A percentile compares a stretch with the other conserved stretches of the same genome.
phyloP scores from a whole-genome alignment of 495 filamentous ascomycete genomes.

The Xylaria sp. region DNA sequence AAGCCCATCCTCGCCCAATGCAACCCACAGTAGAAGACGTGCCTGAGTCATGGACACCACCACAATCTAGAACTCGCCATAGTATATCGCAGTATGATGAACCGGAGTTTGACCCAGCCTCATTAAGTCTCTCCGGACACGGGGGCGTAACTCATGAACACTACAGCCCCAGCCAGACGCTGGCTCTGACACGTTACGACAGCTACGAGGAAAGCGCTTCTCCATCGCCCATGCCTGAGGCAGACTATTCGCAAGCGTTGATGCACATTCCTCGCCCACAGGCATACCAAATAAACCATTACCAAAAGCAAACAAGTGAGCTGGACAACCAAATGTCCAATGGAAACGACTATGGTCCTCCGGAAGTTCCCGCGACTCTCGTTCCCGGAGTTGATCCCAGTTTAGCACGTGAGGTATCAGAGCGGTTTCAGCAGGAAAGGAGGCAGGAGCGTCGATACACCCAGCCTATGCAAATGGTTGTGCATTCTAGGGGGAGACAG shows the following conservation, averaged over 20 bases:
- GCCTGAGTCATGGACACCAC: slow-evolving; percentile 54
- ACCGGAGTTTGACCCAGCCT: slow-evolving; percentile 49
- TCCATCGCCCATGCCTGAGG: slow-evolving; percentile 31
- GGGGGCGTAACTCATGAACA: slow-evolving; percentile 46
- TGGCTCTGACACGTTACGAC: slow-evolving; percentile 36
- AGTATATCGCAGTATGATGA: slow-evolving; percentile 50
- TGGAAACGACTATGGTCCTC: slow-evolving; percentile 45
- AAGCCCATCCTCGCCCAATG: slow-evolving; percentile 59
- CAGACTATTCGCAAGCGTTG: slow-evolving; percentile 42
- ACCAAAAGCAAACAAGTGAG: slow-evolving; percentile 41
- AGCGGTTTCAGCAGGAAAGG: slow-evolving; percentile 57
- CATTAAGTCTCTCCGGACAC: slow-evolving; percentile 52
- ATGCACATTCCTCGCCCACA: slow-evolving; percentile 37
- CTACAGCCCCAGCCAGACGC: slow-evolving; percentile 34
- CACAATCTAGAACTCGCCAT: slow-evolving; percentile 54
- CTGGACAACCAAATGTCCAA: slow-evolving; percentile 38
- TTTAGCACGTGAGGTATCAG: slow-evolving; percentile 63
- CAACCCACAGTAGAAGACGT: slow-evolving; percentile 75
- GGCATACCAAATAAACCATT: slow-evolving; percentile 31
- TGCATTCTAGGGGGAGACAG: slow-evolving; percentile 49
- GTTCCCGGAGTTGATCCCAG: slow-evolving; percentile 72
- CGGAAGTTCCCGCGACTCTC: slow-evolving; percentile 68
- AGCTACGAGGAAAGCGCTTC: slow-evolving; percentile 31
- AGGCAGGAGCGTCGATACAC: slow-evolving; percentile 52
- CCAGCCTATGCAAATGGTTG: slow-evolving; percentile 43